These are phyloP conservation scores for Nasturtium officinale DNA, from an alignment of 345 rosid genomes.

Conservation along the genomic window DNA sequence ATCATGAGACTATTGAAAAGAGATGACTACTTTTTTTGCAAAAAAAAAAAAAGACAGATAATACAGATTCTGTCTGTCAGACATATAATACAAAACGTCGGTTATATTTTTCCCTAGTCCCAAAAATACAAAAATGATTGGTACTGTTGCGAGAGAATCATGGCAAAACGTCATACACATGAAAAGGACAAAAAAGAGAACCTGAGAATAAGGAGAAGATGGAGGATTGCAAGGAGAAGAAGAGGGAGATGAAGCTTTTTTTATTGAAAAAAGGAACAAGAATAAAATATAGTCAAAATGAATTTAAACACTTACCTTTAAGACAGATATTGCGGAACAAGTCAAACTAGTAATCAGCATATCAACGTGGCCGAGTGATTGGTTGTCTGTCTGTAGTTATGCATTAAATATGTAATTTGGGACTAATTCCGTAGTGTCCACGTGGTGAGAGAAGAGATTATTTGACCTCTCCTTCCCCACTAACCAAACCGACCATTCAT, in stretches of 20 bases:
- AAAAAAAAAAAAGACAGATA: conserved; percentile 14
- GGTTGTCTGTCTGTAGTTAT: conserved; percentile 38
- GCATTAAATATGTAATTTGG: conserved; percentile 27
- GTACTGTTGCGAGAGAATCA: conserved; percentile 17
- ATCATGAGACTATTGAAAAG: conserved; percentile 34
- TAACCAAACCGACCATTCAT: conserved; percentile 38
- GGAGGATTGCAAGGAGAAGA: neutral
- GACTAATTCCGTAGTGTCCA: conserved; percentile 36
- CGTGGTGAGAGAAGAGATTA: conserved; percentile 30
- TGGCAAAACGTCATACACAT: conserved; percentile 12
- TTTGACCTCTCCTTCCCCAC: conserved; percentile 33
- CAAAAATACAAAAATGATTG: conserved; percentile 2
- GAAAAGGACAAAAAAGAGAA: conserved; percentile 19
- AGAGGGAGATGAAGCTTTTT: conserved; percentile 16
- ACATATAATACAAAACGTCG: conserved; percentile 34
- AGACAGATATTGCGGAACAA: conserved; percentile 37
- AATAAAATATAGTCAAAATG: conserved; percentile 28
- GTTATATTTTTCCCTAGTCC: neutral
- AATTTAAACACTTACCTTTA: conserved; percentile 40
- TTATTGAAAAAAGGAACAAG: conserved; percentile 21
- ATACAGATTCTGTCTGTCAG: conserved; percentile 41
- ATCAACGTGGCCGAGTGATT: conserved; percentile 43
- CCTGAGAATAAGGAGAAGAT: conserved; percentile 34
- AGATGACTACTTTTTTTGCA: conserved; percentile 3
- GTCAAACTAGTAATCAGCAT: conserved; percentile 32